Evolutionary conservation across 768 basidiomycete genomes (phyloP), one percentile per base, ranked within the genome.

Genomic region (Leccinum rimulosum): DNA sequence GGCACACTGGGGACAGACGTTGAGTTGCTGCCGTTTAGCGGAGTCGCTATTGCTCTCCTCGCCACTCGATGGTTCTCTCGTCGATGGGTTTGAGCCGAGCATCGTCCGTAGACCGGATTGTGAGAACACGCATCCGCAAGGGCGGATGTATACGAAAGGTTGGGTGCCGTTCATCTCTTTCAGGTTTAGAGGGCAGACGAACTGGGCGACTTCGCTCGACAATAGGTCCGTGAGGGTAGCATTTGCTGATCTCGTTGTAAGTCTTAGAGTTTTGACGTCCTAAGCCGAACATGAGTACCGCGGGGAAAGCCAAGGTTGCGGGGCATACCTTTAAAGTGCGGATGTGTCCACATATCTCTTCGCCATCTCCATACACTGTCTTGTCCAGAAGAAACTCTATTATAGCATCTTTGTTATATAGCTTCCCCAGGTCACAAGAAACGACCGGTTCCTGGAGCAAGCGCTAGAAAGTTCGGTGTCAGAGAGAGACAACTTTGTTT

Each of bases 391-490:
- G 79, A 74, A 87, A 96, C 72, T 97, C 93, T 43, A 99, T 83
- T 28, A 99, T 79, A 1, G 95, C 85, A 66, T 96, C 96, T 70
- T 96, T 97, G 75, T 98, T 99, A 72, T 98, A 98, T 1, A 99
- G 78, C 72, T 95, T 96, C 11, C 97, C 97, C 0, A 98, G 80
- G 1, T 87, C 87, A 74, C 94, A 96, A 0, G 95, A 88, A 0
- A 98, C 97, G 6, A 98, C 79, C 0, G 97, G 97, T 59, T 92
- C 87, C 67, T 88, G 86, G 2, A 98, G 80, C n/a, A 86, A 87
- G 55, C 84, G 83, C 93, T 95, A 68, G 38, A 54, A 19, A 4
- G 33, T 48, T 14, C 43, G n/a, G 31, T 2, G n/a, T n/a, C n/a
- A n/a, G n/a, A n/a, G 61, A 38, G 27, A 57, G 17, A 56, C 15